These are phyloP conservation scores for Cystofilobasidium capitatum DNA, from an alignment of 768 basidiomycete genomes.

Conservation along the genomic window DNA sequence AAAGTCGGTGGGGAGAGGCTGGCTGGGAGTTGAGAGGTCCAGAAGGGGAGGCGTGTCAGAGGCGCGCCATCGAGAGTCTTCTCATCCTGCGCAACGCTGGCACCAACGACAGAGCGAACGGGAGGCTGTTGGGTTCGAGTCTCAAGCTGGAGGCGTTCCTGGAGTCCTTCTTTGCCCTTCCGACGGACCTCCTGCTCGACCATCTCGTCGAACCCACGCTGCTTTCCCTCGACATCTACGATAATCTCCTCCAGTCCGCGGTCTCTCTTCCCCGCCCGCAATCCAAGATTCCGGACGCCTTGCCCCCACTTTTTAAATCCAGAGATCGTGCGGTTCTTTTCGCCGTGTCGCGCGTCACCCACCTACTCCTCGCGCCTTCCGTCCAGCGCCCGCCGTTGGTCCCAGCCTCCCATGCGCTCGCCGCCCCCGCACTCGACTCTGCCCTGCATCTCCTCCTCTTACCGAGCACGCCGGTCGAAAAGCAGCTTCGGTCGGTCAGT, in stretches of 20 bases:
- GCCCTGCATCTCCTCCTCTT: conserved; percentile 8
- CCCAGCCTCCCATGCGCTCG: conserved; percentile 1
- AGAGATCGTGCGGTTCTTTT: conserved; percentile 21
- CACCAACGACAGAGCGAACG: conserved; percentile 28
- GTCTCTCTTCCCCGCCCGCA: background rate
- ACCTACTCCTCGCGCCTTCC: background rate
- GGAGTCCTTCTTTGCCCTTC: conserved; percentile 3
- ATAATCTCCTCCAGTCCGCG: conserved; percentile 12
- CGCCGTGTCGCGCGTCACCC: conserved; percentile 5
- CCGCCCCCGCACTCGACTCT: background rate
- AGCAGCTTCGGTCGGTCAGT: background rate
- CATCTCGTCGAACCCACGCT: conserved; percentile 18
- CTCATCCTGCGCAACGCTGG: conserved; percentile 75
- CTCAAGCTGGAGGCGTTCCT: background rate
- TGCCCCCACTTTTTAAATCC: conserved; percentile 11
- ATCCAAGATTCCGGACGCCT: background rate
- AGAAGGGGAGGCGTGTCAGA: conserved; percentile 37
- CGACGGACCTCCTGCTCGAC: conserved; percentile 7
- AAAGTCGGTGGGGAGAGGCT: conserved; percentile 1
- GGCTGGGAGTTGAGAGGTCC: background rate
- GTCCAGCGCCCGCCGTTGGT: background rate
- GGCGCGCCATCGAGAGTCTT: conserved; percentile 74
- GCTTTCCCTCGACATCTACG: conserved; percentile 21
- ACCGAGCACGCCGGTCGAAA: background rate
- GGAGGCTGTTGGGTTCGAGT: conserved; percentile 48